Conservation (phyloP, 805 yeast genomes). For the Candida nanaspora region DNA sequence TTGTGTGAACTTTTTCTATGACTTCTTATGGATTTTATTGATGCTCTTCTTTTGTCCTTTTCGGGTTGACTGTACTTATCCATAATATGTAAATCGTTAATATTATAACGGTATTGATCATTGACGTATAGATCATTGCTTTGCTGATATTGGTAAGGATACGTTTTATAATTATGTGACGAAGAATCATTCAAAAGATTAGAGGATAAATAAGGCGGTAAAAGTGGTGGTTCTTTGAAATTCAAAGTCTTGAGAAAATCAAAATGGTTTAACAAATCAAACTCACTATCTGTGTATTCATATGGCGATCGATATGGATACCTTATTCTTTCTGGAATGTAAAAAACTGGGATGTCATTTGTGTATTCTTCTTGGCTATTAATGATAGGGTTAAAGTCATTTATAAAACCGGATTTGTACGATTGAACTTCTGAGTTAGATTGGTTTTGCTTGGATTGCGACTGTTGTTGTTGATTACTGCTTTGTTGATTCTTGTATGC, state of each 20-base stretch:
- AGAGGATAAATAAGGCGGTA: slow-evolving; percentile 32
- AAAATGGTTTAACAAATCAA: slow-evolving; percentile 25
- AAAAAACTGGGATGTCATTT: slow-evolving; percentile 27
- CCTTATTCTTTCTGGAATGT: slow-evolving; percentile 20
- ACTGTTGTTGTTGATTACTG: neutral
- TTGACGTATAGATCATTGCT: slow-evolving; percentile 26
- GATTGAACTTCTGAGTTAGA: neutral
- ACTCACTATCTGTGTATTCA: slow-evolving; percentile 27
- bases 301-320: slow-evolving; percentile 27
- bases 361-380: slow-evolving; percentile 16
- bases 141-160: slow-evolving; percentile 28
- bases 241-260: slow-evolving; percentile 23
- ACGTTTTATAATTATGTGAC: slow-evolving; percentile 21
- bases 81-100: slow-evolving; percentile 29
- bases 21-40: neutral
- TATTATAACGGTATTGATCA: slow-evolving; percentile 24
- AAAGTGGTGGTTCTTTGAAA: slow-evolving; percentile 27
- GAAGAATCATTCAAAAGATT: slow-evolving; percentile 28
- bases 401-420: neutral
- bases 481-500: neutral
- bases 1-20: no score
- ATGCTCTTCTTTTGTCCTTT: slow-evolving; percentile 4
- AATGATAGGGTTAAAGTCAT: neutral
- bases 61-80: slow-evolving; percentile 29
- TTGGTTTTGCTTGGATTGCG: neutral